A percentile compares a stretch with the other conserved stretches of the same genome.
Evolutionary conservation across 495 filamentous ascomycete species (phyloP).

Genomic region (Penicillium ochrochloron): DNA sequence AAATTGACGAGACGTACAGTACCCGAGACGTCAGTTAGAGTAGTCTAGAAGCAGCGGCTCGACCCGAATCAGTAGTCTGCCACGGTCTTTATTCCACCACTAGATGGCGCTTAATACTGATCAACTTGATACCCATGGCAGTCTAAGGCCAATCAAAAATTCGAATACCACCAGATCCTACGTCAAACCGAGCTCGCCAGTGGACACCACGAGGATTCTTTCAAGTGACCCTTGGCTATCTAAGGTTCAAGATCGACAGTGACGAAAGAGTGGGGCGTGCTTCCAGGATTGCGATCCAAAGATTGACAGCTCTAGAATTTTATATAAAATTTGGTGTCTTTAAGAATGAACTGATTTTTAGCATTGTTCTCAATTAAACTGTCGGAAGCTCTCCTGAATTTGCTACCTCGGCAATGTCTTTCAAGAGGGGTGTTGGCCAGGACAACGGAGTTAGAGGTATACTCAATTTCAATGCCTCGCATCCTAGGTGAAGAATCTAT

Average conservation of each 20-base stretch:
- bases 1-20: not conserved
- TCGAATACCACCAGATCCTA: not conserved
- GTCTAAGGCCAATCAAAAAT: not conserved
- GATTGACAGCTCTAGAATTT: constrained; percentile 10
- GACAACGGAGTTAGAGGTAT: constrained; percentile 12
- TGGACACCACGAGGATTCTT: not conserved
- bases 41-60: no score
- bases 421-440: constrained; percentile 6
- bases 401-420: not conserved
- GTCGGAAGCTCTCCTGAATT: not conserved
- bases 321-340: constrained; percentile 1
- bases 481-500: no score
- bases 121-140: no score
- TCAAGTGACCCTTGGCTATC: not conserved
- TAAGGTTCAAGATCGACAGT: constrained; percentile 6
- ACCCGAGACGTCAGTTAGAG: not conserved
- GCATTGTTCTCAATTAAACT: not conserved
- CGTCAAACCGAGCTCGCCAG: not conserved
- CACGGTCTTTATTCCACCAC: no score
- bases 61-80: no score
- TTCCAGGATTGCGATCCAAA: constrained; percentile 16
- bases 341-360: not conserved
- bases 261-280: constrained; percentile 14
- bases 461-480: not conserved
- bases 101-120: no score